Conservation (phyloP, 2,329 filamentous ascomycete species). For the Aureobasidium namibiae region DNA sequence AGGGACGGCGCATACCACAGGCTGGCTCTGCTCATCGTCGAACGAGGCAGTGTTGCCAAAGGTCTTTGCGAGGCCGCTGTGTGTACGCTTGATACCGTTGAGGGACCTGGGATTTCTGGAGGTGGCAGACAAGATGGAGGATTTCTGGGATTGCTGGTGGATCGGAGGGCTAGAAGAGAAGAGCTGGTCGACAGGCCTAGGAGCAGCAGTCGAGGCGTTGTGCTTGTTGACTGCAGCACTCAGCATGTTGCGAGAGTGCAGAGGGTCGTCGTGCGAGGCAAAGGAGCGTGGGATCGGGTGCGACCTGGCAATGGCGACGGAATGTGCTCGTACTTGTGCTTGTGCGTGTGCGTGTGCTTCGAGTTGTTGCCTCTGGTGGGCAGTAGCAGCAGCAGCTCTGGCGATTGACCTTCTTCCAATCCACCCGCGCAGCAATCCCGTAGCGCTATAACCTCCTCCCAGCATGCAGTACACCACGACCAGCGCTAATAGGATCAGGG, state of each 20-base stretch:
- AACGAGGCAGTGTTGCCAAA: slow-evolving; percentile 31
- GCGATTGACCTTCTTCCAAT: slow-evolving; percentile 15
- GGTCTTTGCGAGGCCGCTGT: slow-evolving; percentile 39
- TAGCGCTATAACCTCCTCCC: slow-evolving; percentile 19
- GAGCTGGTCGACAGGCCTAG: slow-evolving; percentile 34
- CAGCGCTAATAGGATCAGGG: slow-evolving; percentile 6
- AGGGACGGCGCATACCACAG: slow-evolving; percentile 20
- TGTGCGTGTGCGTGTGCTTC: slow-evolving; percentile 6
- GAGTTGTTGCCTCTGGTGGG: slow-evolving; percentile 17
- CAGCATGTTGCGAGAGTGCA: slow-evolving; percentile 28
- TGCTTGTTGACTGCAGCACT: slow-evolving; percentile 33
- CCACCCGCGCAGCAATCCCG: slow-evolving; percentile 19
- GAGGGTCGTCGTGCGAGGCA: slow-evolving; percentile 13
- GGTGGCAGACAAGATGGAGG: slow-evolving; percentile 29
- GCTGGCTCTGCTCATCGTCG: slow-evolving; percentile 28
- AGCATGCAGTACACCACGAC: slow-evolving; percentile 23
- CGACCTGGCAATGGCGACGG: slow-evolving; percentile 11
- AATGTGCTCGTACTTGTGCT: slow-evolving; percentile 14
- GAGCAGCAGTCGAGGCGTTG: slow-evolving; percentile 26
- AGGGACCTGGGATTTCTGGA: slow-evolving; percentile 19
- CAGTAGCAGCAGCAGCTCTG: slow-evolving; percentile 13
- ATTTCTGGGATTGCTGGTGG: slow-evolving; percentile 28
- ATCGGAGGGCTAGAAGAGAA: slow-evolving; percentile 52
- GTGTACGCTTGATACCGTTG: slow-evolving; percentile 36
- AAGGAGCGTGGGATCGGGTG: slow-evolving; percentile 6